These are phyloP conservation scores for Diaporthe nobilis DNA, from an alignment of 2,329 filamentous ascomycete genomes.

Conservation along the genomic window DNA sequence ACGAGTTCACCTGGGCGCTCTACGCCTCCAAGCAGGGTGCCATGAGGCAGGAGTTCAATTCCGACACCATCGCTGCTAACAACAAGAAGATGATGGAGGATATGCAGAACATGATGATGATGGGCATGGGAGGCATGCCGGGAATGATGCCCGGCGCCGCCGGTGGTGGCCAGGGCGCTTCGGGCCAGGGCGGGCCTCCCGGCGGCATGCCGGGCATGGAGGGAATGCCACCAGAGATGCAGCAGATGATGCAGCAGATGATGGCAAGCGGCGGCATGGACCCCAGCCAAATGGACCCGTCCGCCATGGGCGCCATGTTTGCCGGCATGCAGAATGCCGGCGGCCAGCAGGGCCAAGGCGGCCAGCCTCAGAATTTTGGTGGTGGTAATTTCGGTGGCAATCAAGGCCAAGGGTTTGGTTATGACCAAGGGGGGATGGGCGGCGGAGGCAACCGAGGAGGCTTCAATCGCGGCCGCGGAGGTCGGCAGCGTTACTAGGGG, in stretches of 20 bases:
- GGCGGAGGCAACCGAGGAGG: conserved; percentile 51
- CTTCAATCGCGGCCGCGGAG: conserved; percentile 50
- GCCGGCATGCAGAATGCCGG: conserved; percentile 67
- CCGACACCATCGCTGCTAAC: conserved; percentile 72
- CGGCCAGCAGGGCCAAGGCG: conserved; percentile 60
- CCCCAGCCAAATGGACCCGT: conserved; percentile 75
- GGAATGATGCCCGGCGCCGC: conserved; percentile 53
- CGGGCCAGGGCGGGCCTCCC: conserved; percentile 43
- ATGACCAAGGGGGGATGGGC: conserved; percentile 62
- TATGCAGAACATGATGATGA: conserved; percentile 79
- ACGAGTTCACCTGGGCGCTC: conserved; percentile 97
- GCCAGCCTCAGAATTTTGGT: conserved; percentile 66
- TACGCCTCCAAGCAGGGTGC: conserved; percentile 92
- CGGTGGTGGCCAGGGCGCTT: conserved; percentile 44
- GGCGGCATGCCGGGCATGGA: conserved; percentile 70
- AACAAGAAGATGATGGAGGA: conserved; percentile 86
- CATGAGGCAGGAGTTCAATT: conserved; percentile 81
- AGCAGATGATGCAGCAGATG: conserved; percentile 79
- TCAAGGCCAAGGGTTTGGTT: conserved; percentile 65
- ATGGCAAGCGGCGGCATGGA: conserved; percentile 74
- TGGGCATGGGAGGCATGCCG: conserved; percentile 57
- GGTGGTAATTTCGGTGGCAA: conserved; percentile 65
- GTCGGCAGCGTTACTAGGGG: conserved; percentile 44
- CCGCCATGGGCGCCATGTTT: conserved; percentile 72
- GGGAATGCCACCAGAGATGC: conserved; percentile 76